A percentile compares a stretch with the other conserved stretches of the same genome.
Evolutionary conservation across 116 monocot genomes (phyloP).

Genomic region (Phalaenopsis hybrid): DNA sequence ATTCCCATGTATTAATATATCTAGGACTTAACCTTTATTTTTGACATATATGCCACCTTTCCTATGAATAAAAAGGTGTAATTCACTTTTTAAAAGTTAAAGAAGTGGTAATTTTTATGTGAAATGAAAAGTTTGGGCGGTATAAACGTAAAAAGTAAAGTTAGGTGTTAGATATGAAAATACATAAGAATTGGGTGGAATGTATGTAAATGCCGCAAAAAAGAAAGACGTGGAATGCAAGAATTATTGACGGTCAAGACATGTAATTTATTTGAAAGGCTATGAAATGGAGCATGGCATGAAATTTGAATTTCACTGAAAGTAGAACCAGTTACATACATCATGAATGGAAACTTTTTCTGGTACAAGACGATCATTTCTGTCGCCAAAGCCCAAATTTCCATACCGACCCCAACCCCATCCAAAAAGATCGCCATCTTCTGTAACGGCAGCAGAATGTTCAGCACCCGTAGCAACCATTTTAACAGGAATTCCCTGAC

Average conservation of each 20-base stretch:
- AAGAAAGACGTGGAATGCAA: no score
- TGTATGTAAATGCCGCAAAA: no score
- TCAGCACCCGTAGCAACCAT: constrained; percentile 99
- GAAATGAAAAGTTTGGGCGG: no score
- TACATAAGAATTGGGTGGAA: no score
- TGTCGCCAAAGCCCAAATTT: constrained; percentile 93
- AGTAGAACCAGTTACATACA: constrained; percentile 29
- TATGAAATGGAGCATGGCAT: not conserved
- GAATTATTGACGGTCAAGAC: not conserved
- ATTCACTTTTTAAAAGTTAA: no score
- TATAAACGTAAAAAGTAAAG: no score
- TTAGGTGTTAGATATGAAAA: no score
- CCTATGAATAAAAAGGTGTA: no score
- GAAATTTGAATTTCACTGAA: not conserved
- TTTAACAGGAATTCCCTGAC: constrained; percentile 76
- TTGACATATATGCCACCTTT: no score
- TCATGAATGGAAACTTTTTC: constrained; percentile 60
- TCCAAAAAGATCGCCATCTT: constrained; percentile 90
- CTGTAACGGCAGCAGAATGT: constrained; percentile 91
- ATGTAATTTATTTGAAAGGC: not conserved
- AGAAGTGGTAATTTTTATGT: no score
- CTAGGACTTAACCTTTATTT: no score
- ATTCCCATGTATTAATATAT: no score
- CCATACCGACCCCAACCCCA: constrained; percentile 99
- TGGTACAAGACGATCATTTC: constrained; percentile 76